A percentile compares a stretch with the other conserved stretches of the same genome.
phyloP scores from a whole-genome alignment of 768 basidiomycete genomes.

The Psilocybe azurescens region DNA sequence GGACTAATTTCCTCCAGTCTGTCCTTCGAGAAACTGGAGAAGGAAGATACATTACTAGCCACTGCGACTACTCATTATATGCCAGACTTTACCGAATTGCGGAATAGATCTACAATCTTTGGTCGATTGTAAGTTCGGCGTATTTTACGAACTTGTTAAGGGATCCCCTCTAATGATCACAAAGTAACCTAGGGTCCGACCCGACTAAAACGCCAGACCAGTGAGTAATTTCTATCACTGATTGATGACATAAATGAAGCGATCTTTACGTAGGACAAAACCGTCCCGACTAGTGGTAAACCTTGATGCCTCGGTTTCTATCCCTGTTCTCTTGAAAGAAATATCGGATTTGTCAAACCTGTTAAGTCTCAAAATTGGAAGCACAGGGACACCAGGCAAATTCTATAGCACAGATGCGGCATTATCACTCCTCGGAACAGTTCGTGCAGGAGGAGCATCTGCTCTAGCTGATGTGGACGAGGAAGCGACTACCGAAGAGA shows the following conservation, averaged over 20 bases:
- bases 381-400: slow-evolving; percentile 57
- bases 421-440: slow-evolving; percentile 52
- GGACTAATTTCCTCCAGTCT: slow-evolving; percentile 33
- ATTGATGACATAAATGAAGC: neutral
- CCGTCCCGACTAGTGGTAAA: slow-evolving; percentile 48
- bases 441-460: slow-evolving; percentile 55
- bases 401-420: slow-evolving; percentile 60
- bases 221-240: slow-evolving; percentile 28
- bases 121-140: slow-evolving; percentile 7
- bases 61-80: slow-evolving; percentile 21
- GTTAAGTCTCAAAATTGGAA: slow-evolving; percentile 43
- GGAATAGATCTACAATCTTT: slow-evolving; percentile 35
- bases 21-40: slow-evolving; percentile 34
- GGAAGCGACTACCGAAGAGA: slow-evolving; percentile 46
- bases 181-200: slow-evolving; percentile 43
- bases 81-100: slow-evolving; percentile 19
- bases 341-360: slow-evolving; percentile 32
- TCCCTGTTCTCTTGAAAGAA: slow-evolving; percentile 56
- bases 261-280: slow-evolving; percentile 24
- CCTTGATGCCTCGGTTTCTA: slow-evolving; percentile 52
- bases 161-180: slow-evolving; percentile 3
- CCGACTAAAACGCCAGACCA: slow-evolving; percentile 24
- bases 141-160: neutral
- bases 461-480: slow-evolving; percentile 49
- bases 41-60: slow-evolving; percentile 53